These are phyloP conservation scores for Phytophthora citricola DNA, from an alignment of 352 stramenopile genomes.

Conservation along the genomic window DNA sequence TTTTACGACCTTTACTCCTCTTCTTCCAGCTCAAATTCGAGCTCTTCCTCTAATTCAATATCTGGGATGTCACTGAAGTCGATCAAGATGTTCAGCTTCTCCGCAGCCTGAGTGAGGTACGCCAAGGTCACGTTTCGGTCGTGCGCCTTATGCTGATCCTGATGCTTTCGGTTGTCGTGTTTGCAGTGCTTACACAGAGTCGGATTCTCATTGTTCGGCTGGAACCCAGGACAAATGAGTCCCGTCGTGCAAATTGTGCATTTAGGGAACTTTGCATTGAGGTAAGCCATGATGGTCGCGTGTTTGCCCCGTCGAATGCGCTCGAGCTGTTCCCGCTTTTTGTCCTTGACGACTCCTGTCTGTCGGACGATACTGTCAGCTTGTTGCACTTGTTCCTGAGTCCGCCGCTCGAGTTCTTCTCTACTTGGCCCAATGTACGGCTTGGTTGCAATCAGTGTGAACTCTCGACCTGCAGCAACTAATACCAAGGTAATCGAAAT, in stretches of 20 bases:
- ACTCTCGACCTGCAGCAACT: constrained; percentile 93
- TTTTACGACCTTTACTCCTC: constrained; percentile 21
- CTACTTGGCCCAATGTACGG: constrained; percentile 91
- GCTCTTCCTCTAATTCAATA: constrained; percentile 65
- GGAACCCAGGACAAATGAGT: constrained; percentile 76
- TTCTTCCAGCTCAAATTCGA: constrained; percentile 56
- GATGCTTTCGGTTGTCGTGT: constrained; percentile 75
- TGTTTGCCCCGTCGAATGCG: constrained; percentile 58
- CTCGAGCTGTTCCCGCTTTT: constrained; percentile 48
- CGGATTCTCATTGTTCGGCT: constrained; percentile 71
- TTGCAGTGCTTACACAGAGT: constrained; percentile 80
- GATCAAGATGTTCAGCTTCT: constrained; percentile 61
- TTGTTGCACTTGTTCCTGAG: constrained; percentile 50
- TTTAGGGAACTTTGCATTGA: constrained; percentile 70
- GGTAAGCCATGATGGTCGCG: constrained; percentile 44
- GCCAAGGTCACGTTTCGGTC: constrained; percentile 48
- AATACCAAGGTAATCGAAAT: not conserved
- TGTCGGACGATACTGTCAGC: constrained; percentile 57
- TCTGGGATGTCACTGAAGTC: constrained; percentile 60
- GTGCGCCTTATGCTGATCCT: constrained; percentile 46
- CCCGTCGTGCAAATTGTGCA: constrained; percentile 73
- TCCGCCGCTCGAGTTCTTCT: constrained; percentile 64
- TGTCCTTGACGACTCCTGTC: constrained; percentile 49
- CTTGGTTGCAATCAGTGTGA: constrained; percentile 92
- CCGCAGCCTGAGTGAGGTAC: constrained; percentile 56